These are phyloP conservation scores for Syzygium oleosum DNA, from an alignment of 345 rosid species.

Conservation along the genomic window DNA sequence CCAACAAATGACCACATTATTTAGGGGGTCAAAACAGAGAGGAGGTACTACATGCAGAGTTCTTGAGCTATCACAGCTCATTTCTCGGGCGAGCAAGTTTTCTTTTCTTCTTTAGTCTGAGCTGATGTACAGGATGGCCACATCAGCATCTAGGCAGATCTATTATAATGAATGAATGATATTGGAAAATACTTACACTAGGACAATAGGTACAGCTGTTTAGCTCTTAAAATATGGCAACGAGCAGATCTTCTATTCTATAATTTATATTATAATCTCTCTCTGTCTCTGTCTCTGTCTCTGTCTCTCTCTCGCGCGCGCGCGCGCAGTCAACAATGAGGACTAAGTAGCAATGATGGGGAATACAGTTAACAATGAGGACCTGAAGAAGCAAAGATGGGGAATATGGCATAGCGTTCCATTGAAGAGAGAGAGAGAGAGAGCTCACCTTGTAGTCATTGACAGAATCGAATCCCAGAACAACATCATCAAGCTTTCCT, in stretches of 20 bases:
- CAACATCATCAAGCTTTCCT: constrained; percentile 69
- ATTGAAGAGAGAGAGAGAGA: not conserved
- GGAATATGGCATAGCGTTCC: not conserved
- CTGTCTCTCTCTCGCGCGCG: too few relatives aligned
- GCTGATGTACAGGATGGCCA: not conserved
- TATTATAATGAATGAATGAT: not conserved
- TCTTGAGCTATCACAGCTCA: not conserved
- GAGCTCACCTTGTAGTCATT: constrained; percentile 48
- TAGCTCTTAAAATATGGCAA: not conserved
- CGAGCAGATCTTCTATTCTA: not conserved
- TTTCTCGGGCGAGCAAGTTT: not conserved
- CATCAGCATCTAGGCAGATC: not conserved
- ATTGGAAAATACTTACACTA: not conserved
- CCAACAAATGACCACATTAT: not conserved
- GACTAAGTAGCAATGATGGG: not conserved
- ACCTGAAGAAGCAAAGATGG: not conserved
- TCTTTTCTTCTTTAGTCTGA: not conserved
- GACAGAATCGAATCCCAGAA: constrained; percentile 66
- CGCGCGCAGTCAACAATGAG: not conserved
- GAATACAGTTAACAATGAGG: not conserved
- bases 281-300: not conserved
- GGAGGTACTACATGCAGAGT: not conserved
- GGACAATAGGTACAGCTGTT: not conserved
- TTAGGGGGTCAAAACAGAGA: not conserved
- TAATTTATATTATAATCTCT: not conserved